phyloP scores from a whole-genome alignment of 1,284 basidiomycete genomes.

The Ceratobasidium sp. region DNA sequence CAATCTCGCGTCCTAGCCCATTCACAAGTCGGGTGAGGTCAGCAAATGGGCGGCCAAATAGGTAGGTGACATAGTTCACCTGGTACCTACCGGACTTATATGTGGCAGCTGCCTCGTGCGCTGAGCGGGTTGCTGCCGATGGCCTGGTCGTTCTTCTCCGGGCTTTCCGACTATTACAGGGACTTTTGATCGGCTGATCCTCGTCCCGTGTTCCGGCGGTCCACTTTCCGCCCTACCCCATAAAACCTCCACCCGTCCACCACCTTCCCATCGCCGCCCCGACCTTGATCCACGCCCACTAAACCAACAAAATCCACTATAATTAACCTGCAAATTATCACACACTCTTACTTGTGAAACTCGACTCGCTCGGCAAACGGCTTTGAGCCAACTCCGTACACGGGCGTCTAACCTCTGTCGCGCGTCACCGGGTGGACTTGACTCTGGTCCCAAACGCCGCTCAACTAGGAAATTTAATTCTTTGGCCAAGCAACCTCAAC shows the following conservation, averaged over 20 bases:
- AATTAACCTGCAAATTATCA: background rate
- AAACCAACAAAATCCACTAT: background rate
- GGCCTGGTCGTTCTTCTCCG: conserved; percentile 13
- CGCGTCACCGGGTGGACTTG: background rate
- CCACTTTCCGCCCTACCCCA: conserved; percentile 3
- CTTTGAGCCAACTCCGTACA: too few relatives aligned
- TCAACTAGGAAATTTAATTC: background rate
- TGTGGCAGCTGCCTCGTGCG: conserved; percentile 4
- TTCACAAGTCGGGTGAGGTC: background rate
- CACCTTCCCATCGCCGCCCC: background rate
- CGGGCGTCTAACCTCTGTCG: conserved; percentile 1
- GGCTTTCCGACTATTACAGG: conserved; percentile 8
- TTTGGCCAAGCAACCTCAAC: background rate
- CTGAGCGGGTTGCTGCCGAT: conserved; percentile 1
- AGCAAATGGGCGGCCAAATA: background rate
- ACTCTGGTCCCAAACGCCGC: background rate
- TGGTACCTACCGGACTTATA: conserved; percentile 4
- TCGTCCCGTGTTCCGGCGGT: conserved; percentile 3
- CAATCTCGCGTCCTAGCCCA: conserved; percentile 23
- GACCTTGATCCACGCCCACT: background rate
- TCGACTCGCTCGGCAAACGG: background rate
- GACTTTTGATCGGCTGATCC: conserved; percentile 10
- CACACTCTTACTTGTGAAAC: conserved; percentile 4
- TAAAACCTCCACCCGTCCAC: background rate
- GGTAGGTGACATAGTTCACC: background rate